Conservation (phyloP, 768 basidiomycete genomes). For the Kwoniella heveanensis region DNA sequence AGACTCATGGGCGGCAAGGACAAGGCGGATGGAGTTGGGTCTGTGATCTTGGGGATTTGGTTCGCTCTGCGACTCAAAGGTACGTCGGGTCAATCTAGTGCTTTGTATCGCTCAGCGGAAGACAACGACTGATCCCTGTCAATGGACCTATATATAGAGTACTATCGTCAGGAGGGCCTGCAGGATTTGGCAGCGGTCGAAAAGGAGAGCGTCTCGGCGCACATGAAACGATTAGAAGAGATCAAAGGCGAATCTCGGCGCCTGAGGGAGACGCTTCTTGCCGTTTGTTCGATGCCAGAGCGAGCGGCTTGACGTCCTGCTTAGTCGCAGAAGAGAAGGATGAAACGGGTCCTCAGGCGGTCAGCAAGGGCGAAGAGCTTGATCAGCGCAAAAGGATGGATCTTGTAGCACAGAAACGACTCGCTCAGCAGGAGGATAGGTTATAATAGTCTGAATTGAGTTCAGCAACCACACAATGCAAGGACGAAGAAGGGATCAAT, state of each 20-base stretch:
- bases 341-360: too few species aligned
- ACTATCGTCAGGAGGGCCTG: conserved; percentile 25
- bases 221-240: conserved; percentile 12
- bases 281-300: not conserved
- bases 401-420: too few species aligned
- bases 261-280: not conserved
- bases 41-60: conserved; percentile 40
- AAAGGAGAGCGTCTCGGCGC: conserved; percentile 5
- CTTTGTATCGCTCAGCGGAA: too few species aligned
- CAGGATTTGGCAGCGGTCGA: conserved; percentile 10
- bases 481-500: too few species aligned
- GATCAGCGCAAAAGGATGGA: too few species aligned
- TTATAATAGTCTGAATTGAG: too few species aligned
- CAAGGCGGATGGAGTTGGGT: conserved; percentile 42
- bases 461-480: too few species aligned
- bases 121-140: too few species aligned
- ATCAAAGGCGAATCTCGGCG: not conserved
- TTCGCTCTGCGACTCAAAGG: conserved; percentile 39
- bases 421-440: too few species aligned
- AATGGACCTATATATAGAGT: conserved; percentile 21
- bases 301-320: not conserved
- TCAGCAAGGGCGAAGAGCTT: too few species aligned
- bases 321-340: too few species aligned
- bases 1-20: conserved; percentile 41
- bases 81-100: conserved; percentile 25